Evolutionary conservation across 768 basidiomycete genomes (phyloP).

Genomic region (Trametes coccinea): DNA sequence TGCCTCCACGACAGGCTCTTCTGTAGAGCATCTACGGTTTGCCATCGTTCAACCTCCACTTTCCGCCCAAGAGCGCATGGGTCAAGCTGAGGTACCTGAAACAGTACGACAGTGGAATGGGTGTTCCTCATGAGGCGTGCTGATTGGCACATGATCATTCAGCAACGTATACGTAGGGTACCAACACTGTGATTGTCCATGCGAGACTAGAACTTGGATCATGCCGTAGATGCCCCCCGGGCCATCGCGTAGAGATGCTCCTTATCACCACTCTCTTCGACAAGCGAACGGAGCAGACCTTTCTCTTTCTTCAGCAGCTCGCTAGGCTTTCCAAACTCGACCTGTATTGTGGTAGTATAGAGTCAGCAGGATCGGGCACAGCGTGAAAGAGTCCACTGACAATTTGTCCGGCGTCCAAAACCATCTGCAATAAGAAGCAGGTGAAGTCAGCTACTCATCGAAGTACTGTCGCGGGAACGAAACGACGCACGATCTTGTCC

Average conservation of each 20-base stretch:
- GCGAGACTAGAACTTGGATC: background rate
- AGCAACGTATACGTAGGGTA: no score
- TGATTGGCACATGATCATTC: no score
- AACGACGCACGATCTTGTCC: constrained; percentile 51
- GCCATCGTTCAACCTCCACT: no score
- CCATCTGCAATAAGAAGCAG: constrained; percentile 35
- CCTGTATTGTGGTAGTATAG: constrained; percentile 3
- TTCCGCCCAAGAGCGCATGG: no score
- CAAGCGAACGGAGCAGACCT: constrained; percentile 37
- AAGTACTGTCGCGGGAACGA: background rate
- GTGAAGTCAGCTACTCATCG: background rate
- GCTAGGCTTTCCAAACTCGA: constrained; percentile 44
- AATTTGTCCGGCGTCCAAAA: constrained; percentile 41
- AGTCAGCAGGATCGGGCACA: background rate
- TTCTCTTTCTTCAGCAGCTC: constrained; percentile 40
- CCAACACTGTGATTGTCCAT: no score
- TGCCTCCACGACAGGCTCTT: no score
- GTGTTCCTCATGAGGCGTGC: no score
- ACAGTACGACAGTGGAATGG: no score
- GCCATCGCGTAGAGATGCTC: constrained; percentile 37
- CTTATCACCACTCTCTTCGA: constrained; percentile 42
- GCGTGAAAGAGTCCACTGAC: constrained; percentile 13
- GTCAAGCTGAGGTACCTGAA: no score
- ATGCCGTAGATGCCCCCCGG: background rate
- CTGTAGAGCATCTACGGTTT: no score